Percentiles rank a stretch among this genome's conserved stretches.
Evolutionary conservation across 371 early-diverging fungal species (phyloP).

Genomic region (Mucor mucedo): DNA sequence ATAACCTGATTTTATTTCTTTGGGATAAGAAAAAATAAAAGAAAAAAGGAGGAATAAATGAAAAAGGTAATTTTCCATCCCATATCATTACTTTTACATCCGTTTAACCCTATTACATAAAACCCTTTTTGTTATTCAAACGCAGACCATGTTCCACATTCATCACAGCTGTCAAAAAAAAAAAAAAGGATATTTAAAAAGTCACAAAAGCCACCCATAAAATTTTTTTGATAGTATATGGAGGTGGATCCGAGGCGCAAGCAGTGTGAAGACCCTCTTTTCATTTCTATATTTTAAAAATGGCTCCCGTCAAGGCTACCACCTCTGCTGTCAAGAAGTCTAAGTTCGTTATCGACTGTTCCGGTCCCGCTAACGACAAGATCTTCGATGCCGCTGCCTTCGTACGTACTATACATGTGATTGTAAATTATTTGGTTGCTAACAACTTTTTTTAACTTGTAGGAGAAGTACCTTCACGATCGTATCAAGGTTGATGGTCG

Average conservation of each 20-base stretch:
- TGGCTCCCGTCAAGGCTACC: conserved; percentile 56
- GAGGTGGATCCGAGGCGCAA: neutral
- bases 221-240: conserved; percentile 5
- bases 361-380: conserved; percentile 92
- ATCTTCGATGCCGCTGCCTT: conserved; percentile 97
- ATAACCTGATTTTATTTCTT: conserved; percentile 1
- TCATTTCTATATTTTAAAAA: conserved; percentile 29
- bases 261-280: conserved; percentile 26
- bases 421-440: neutral
- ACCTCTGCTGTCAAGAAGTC: conserved; percentile 50
- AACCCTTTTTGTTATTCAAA: neutral
- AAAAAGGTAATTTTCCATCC: neutral
- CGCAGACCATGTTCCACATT: neutral
- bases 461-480: conserved; percentile 97
- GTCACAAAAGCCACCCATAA: conserved; percentile 3
- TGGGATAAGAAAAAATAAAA: neutral
- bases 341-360: conserved; percentile 93
- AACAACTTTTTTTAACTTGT: neutral
- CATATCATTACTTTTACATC: too few relatives aligned
- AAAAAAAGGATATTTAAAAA: too few relatives aligned
- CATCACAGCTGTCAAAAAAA: neutral
- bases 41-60: neutral
- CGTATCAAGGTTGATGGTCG: conserved; percentile 97
- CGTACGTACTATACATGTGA: conserved; percentile 52
- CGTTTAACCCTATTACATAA: too few relatives aligned